Evolutionary conservation across 805 yeast species (phyloP), one percentile per base, ranked within the genome.

Genomic region (Starmerella stellata): DNA sequence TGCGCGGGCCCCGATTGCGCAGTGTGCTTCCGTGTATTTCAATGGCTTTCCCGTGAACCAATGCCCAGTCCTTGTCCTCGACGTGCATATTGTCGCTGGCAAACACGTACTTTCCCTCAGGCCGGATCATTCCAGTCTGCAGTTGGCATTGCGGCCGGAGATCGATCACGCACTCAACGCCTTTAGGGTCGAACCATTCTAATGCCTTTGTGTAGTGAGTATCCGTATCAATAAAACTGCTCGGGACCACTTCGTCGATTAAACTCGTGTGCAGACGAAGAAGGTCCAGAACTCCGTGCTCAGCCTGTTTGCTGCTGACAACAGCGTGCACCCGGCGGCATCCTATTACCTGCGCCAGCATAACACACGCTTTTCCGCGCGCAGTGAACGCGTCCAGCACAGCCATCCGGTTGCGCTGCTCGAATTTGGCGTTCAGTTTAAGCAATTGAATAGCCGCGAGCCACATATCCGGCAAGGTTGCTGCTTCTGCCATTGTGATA

Each of bases 381-480:
- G 53, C 52, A 8, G 55, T 50, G 21, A 60, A 55, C 1, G 63
- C 63, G 21, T 57, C 58, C 39, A 52, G 61, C 21, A 61, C 46
- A 30, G 58, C 45, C 13, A 61, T 45, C 17, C 50, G 38, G 33
- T 55, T 51, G 14, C 54, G 53, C 45, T 50, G 44, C 25, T 43
- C 36, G 36, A 59, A 44, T 15, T 41, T 38, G n/a, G 55, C 60
- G 2, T 54, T 57, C 24, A 42, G 21, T 9, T 45, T 47, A 5
- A 61, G 44, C 5, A 55, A 52, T 41, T 58, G 62, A 3, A 52
- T 35, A 0, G 65, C 65, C 4, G 60, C 51, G 29, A 57, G 49
- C 65, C 65, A 61, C 17, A 44, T 53, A 30, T 56, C 58, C 3
- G 60, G 61, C 3, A 60, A 39, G 1, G 54, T 48, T 2, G 63